Percentiles rank a stretch among this genome's conserved stretches.
Evolutionary conservation across 2,329 filamentous ascomycete species (phyloP).

Genomic region (Alternaria burnsii): DNA sequence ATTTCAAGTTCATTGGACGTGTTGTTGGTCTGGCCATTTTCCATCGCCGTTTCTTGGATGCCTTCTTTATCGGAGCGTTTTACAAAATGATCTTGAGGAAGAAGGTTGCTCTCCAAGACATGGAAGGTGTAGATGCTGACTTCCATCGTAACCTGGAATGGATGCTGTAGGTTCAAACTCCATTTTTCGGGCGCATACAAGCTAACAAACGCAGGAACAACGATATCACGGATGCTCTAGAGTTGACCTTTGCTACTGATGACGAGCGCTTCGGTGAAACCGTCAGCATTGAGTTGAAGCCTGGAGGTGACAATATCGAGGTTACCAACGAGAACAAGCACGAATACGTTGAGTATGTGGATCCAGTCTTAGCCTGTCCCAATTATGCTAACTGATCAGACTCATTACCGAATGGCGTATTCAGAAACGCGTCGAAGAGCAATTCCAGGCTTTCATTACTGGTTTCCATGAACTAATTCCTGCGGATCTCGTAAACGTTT

Average conservation of each 20-base stretch:
- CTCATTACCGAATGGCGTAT: conserved; percentile 99
- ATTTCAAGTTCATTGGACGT: conserved; percentile 99
- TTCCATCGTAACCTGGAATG: conserved; percentile 96
- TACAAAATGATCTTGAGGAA: conserved; percentile 99
- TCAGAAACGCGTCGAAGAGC: conserved; percentile 96
- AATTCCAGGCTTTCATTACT: conserved; percentile 97
- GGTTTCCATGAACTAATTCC: conserved; percentile 98
- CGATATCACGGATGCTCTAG: conserved; percentile 92
- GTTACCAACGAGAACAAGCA: conserved; percentile 99
- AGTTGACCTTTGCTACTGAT: conserved; percentile 95
- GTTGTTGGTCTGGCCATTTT: conserved; percentile 98
- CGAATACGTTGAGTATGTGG: conserved; percentile 88
- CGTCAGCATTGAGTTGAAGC: conserved; percentile 92
- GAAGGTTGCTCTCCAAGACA: conserved; percentile 88
- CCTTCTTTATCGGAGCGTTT: conserved; percentile 98
- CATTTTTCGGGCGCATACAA: background rate
- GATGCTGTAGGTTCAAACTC: conserved; percentile 71
- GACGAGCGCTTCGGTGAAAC: conserved; percentile 97
- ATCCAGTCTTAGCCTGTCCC: conserved; percentile 14
- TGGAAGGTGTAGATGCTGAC: conserved; percentile 98
- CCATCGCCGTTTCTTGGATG: conserved; percentile 95
- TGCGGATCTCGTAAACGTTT: conserved; percentile 95
- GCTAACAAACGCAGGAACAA: conserved; percentile 70
- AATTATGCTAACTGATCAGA: conserved; percentile 51
- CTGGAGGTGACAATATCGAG: conserved; percentile 86